Base-by-base conservation (phyloP, 164 flowering plant species). In the Aristolochia fimbriata region DNA sequence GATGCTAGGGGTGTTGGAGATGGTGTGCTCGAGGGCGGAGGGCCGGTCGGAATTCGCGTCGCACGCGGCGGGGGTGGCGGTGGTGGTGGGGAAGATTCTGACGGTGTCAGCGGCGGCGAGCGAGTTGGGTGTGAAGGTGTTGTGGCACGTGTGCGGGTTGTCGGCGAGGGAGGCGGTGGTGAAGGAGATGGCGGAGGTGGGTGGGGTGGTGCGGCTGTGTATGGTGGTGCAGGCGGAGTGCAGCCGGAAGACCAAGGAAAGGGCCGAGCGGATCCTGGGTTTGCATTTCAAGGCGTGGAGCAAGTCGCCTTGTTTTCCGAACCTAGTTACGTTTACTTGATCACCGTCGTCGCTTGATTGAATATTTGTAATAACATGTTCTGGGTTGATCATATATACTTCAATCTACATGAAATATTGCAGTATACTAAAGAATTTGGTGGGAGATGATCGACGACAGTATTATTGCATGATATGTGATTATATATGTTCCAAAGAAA, bases 161-260 rank as follows among this genome's bases (percentile, higher is more conserved):
- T 84, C 82, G 0, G 78, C 67, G 19, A 73, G 68, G 2, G 52
- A 72, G 14, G 37, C 51, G 11, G 79, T 88, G 21, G 55, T 78
- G 47, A 73, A 69, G 60, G 96, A 88, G 60, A 81, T 91, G 87
- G 3, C 78, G 78, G 78, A 84, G 60, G 27, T 88, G 3, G 97
- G 97, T 0, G 88, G 76, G n/a, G 94, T 82, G 65, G 71, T 76
- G 6, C 84, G 86, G 75, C 58, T 91, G 64, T 80, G 84, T 33
- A 61, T 72, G 71, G 66, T 72, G 60, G 55, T 68, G 63, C 71
- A 72, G 20, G 47, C 50, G 12, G 71, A 72, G 30, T 61, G 66
- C 53, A 61, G 55, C 54, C 9, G 63, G 60, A 68, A 68, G 63
- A 55, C 67, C 2, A 68, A 64, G 55, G 63, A 68, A 60, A 72